These are phyloP conservation scores for Botrytis fragariae DNA, from an alignment of 2,329 filamentous ascomycete genomes.

Conservation along the genomic window DNA sequence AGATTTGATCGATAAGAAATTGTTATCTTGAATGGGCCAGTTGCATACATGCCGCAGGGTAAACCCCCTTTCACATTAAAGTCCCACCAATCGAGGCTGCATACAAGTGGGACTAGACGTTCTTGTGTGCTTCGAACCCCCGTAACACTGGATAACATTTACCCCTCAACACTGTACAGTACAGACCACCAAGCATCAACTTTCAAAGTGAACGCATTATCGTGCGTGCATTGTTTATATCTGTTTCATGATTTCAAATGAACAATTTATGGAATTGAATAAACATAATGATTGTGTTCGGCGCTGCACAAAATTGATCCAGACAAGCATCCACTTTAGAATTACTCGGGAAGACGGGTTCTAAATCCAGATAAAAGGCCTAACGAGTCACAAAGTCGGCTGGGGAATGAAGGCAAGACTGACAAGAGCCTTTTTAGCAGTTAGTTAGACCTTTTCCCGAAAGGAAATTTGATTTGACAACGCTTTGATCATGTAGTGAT, in stretches of 20 bases:
- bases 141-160: not conserved
- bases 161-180: conserved; percentile 1
- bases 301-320: not conserved
- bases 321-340: not conserved
- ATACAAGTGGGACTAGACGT: not conserved
- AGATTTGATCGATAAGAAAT: conserved; percentile 13
- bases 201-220: not conserved
- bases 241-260: conserved; percentile 1
- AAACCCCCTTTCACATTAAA: not conserved
- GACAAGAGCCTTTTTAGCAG: not conserved
- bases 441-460: conserved; percentile 7
- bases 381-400: not conserved
- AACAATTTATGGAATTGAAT: not conserved
- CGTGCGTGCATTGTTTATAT: not conserved
- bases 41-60: conserved; percentile 13
- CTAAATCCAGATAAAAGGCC: not conserved
- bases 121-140: not conserved
- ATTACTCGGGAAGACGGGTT: not conserved
- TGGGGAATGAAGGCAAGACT: conserved; percentile 5
- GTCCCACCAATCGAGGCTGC: conserved; percentile 6
- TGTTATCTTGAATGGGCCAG: conserved; percentile 1
- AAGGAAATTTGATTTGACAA: conserved; percentile 8
- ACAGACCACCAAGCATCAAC: not conserved
- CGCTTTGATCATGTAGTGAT: conserved; percentile 14
- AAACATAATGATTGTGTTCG: not conserved